Percentiles rank a stretch among this genome's conserved stretches.
phyloP scores from a whole-genome alignment of 805 yeast species.

The Spencermartinsiella europaea region DNA sequence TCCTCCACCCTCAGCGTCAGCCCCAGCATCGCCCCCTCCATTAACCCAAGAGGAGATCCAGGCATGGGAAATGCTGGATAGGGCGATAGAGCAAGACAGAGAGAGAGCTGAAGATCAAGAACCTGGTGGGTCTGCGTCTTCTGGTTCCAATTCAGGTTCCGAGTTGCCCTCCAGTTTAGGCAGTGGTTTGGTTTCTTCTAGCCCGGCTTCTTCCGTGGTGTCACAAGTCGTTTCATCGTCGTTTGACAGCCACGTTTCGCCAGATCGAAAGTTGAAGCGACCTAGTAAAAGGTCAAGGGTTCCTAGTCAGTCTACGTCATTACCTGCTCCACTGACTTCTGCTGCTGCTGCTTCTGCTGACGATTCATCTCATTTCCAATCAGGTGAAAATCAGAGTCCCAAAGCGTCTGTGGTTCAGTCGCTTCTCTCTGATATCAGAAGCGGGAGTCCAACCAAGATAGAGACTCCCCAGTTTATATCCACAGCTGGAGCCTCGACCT shows the following conservation, averaged over 20 bases:
- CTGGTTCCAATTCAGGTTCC: background rate
- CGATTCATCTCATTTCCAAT: too few species aligned
- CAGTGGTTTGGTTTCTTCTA: background rate
- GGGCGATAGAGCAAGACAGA: slow-evolving; percentile 17
- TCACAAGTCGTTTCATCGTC: background rate
- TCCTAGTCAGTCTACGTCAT: background rate
- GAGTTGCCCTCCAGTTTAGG: background rate
- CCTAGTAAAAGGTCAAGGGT: background rate
- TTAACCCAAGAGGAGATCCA: slow-evolving; percentile 24
- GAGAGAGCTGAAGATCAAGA: background rate
- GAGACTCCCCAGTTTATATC: background rate
- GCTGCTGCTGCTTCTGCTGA: background rate
- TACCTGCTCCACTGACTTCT: background rate
- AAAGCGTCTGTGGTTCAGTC: slow-evolving; percentile 18
- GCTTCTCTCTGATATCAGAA: slow-evolving; percentile 23
- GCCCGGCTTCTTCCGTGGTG: background rate
- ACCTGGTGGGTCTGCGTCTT: background rate
- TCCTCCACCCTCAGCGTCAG: slow-evolving; percentile 3
- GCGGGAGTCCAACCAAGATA: slow-evolving; percentile 1
- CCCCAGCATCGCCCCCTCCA: slow-evolving; percentile 6
- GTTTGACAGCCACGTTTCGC: background rate
- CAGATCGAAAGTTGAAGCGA: background rate
- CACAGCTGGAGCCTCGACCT: slow-evolving; percentile 4
- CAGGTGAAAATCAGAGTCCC: too few species aligned
- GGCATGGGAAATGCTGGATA: slow-evolving; percentile 31